Evolutionary conservation across 1,284 basidiomycete genomes (phyloP), one percentile per base, ranked within the genome.

Genomic region (Cutaneotrichosporon dermatis): DNA sequence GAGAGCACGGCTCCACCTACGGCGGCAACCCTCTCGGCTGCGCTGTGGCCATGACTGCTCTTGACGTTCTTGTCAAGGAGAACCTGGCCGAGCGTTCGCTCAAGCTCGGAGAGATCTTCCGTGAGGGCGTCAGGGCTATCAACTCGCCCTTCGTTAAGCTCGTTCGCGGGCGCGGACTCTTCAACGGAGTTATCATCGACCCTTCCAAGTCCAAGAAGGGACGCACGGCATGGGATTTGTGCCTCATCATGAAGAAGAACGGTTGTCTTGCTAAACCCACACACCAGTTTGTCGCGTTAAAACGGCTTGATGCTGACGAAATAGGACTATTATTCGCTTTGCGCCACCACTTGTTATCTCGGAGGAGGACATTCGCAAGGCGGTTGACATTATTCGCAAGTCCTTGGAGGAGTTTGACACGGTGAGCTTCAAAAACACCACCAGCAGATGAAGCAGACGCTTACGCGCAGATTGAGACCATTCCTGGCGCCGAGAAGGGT

Each of bases 1-100:
- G 95, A 62, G 93, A 97, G 80, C 96, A 98, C 71, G 93, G 94
- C n/a, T 91, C 88, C 69, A 98, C 95, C 0, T 94, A 93, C 64
- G 92, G 91, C 70, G 92, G 91, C 43, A 98, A 98, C 78, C 96
- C 96, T 0, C 83, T 99, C 39, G 96, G 89, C 9, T 96, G 92
- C 68, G 95, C 96, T 15, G 91, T 97, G 10, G 90, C 94, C 36
- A 89, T 89, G 75, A 89, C 93, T 1, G 92, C 95, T 0, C 83
- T 98, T 49, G 84, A 88, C 58, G 93, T 97, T 10, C 84, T 99
- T 36, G 81, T 89, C 50, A 87, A 93, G 51, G 95, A 99, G 80
- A 81, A 88, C 55, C 83, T 99, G 45, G 85, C 86, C 1, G 85
- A 86, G 39, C 86, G 91, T 37, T 92, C 95, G 0, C 83, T 86